Evolutionary conservation across 108 stramenopile genomes (phyloP), one percentile per base, ranked within the genome.

Genomic region (Skeletonema potamos): DNA sequence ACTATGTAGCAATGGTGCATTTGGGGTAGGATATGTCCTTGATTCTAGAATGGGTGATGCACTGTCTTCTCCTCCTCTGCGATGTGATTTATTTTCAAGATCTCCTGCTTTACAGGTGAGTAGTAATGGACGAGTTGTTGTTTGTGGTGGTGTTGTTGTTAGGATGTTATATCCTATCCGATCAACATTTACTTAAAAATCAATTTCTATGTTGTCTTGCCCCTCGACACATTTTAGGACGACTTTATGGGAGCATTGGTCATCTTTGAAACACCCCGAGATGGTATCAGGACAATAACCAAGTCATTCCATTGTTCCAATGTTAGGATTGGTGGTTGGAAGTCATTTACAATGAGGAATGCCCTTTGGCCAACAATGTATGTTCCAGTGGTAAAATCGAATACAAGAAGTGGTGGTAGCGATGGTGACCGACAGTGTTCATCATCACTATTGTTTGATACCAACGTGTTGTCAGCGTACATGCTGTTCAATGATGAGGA

Each of bases 401-500:
- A 48, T 46, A n/a, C 10, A 54, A 26, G 58, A 0, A 36, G 36
- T 17, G 30, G 11, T 20, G 54, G 1, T 17, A 36, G 36, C 13
- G 30, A 5, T 20, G 54, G 1, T 17, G 10, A 5, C 33, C 18
- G 18, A n/a, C 44, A 46, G 44, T 22, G 27, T 32, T 27, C 33
- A 28, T 27, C 33, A 28, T 67, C 22, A 0, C 18, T 27, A 29
- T 27, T 39, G 27, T 29, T 69, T 27, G 68, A 63, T 27, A 33
- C 51, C 29, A 43, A 36, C 26, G 65, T 32, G n/a, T 37, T 66
- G 0, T 70, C 82, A 32, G 89, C 82, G 39, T 85, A 85, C 54
- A 30, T 91, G 51, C 60, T 88, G 2, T 82, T 91, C 43, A 88
- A 87, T 68, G 86, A 91, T 61, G 89, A 91, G 72, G 84, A 78